Base-by-base conservation (phyloP, 805 yeast genomes). In the Candida nitratophila region DNA sequence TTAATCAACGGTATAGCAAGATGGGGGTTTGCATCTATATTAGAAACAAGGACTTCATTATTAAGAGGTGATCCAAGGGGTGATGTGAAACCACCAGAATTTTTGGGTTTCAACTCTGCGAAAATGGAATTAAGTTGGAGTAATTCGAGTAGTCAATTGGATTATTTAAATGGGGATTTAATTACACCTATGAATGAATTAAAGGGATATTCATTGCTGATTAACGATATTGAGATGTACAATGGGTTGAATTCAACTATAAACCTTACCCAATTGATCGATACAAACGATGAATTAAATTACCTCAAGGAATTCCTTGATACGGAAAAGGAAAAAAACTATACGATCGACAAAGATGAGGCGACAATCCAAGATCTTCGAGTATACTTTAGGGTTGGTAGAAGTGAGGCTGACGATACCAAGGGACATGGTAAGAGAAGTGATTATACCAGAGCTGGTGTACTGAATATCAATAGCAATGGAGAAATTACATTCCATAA, bases 1-100 rank as follows among this genome's bases (percentile, higher is more conserved):
- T 72, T 85, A 41, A 69, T 89, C 6, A 83, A 90, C 20, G 99
- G 99, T 0, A 79, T 87, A 1, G 78, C 95, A 0, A 69, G 95
- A 44, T 91, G 99, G 99, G 97, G 93, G 44, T 81, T 85, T 55
- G 97, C 95, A 2, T 81, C 96, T 14, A 79, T 91, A 45, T 79
- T 86, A 1, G 96, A 91, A 56, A 86, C 96, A 0, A 74, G 74
- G 22, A 64, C 71, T 4, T 73, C 86, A 3, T 60, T 90, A 37
- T 60, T 79, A 44, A 69, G 97, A 51, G 84, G 84, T 17, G 96
- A 86, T 52, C 90, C 95, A 0, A 74, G 77, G 38, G 79, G 79
- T 0, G 60, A 55, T 34, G 55, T 73, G 22, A 50, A 64, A 15
- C 85, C 87, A 6, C 88, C 88, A 0, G 44, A 42, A 3, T 66